A percentile compares a stretch with the other conserved stretches of the same genome.
These are phyloP conservation scores for Dispira parvispora DNA, from an alignment of 192 early-diverging fungal genomes.

Conservation along the genomic window DNA sequence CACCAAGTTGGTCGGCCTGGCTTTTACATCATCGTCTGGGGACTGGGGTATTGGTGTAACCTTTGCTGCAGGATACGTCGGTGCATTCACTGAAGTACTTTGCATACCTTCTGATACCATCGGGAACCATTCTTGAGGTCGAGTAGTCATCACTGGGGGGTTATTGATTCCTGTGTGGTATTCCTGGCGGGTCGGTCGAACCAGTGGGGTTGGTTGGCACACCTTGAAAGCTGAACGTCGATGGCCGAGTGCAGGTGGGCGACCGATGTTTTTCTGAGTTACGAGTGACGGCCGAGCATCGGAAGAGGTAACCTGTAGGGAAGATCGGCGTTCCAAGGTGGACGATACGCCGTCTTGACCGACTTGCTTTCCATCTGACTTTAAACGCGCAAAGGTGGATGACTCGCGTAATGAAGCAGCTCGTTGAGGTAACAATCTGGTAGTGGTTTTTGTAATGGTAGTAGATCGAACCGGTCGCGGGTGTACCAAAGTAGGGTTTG, in stretches of 20 bases:
- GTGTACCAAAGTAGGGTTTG: neutral
- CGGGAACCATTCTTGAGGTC: neutral
- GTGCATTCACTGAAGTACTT: neutral
- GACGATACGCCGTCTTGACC: neutral
- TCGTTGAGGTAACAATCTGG: neutral
- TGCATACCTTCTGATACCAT: neutral
- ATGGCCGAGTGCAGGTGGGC: neutral
- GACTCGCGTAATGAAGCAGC: neutral
- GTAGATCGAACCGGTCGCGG: neutral
- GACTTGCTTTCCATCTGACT: neutral
- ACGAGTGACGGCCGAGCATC: neutral
- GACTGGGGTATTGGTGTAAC: neutral
- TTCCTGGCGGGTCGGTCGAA: neutral
- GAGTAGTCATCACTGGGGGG: neutral
- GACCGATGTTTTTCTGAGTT: neutral
- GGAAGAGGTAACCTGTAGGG: neutral
- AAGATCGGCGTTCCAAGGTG: neutral
- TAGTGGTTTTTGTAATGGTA: neutral
- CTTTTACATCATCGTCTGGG: neutral
- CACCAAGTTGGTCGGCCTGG: neutral
- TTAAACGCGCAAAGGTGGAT: neutral
- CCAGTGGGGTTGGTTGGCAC: neutral
- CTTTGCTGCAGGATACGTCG: neutral
- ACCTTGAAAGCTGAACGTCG: neutral
- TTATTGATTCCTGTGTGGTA: neutral